Evolutionary conservation across 768 basidiomycete species (phyloP), one percentile per base, ranked within the genome.

Genomic region (Boletus speciosus): DNA sequence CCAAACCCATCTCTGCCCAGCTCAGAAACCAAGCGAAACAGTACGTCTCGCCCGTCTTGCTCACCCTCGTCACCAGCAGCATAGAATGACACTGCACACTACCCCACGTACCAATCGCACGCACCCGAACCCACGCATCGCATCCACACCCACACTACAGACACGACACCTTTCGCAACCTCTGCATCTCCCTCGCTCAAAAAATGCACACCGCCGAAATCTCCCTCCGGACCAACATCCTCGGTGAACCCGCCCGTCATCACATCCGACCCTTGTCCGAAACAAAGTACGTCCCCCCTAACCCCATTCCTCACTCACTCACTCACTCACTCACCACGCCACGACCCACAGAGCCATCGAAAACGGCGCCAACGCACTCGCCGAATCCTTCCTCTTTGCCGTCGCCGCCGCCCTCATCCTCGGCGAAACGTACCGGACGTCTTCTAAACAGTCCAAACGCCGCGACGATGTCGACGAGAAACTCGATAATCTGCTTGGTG

Each of bases 281-380:
- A 66, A 77, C 82, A 27, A 79, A 79, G 87, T 90, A 27, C 49
- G 81, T 66, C 11, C 19, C 4, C 50, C 38, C 19, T 6, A 1
- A 3, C 25, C 8, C 4, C 19, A 4, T 7, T 27, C 9, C 3
- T 35, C 15, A 35, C 15, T 21, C 21, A 5, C 5, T 44, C 27
- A 0, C 8, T 16, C 41, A 6, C 41, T 8, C 11, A 14, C 7
- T 1, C 8, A 2, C 11, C 9, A 19, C 19, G 9, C 5, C 14
- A 0, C 12, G 0, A 23, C 9, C 6, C 6, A 3, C 58, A 90
- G 89, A 54, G 91, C 91, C 0, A 88, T 93, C 54, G 89, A 92
- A 55, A 91, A 87, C 61, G 91, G 91, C 21, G 88, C 91, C 15
- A 93, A 92, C 59, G 77, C 85, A 6, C 75, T 93, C 5, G 91